These are phyloP conservation scores for Fusarium sp. DNA, from an alignment of 2,329 filamentous ascomycete genomes.

Conservation along the genomic window DNA sequence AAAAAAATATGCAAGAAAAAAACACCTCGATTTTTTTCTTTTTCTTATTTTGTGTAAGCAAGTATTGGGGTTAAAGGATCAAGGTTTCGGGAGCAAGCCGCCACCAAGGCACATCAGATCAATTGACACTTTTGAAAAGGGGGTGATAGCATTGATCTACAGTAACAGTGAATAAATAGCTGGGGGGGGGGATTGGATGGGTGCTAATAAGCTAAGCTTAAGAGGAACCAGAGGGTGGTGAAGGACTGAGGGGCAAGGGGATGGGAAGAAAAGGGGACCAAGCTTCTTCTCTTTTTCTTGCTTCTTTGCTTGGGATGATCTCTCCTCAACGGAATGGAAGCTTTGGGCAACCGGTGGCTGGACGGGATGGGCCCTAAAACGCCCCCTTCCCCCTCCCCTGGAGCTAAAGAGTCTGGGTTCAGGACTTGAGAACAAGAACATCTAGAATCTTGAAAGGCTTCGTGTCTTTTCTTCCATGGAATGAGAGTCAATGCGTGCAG, in stretches of 20 bases:
- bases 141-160: constrained; percentile 34
- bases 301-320: not conserved
- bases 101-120: constrained; percentile 21
- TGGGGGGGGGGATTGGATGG: constrained; percentile 23
- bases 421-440: constrained; percentile 4
- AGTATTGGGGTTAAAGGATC: not conserved
- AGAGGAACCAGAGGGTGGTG: constrained; percentile 13
- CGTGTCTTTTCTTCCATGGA: constrained; percentile 20
- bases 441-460: constrained; percentile 17
- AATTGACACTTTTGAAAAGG: constrained; percentile 26
- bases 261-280: constrained; percentile 10
- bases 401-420: constrained; percentile 17
- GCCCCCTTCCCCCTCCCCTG: constrained; percentile 27
- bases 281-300: not conserved
- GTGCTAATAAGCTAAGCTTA: constrained; percentile 31
- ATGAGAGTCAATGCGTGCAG: constrained; percentile 3
- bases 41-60: not conserved
- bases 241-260: constrained; percentile 20
- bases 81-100: constrained; percentile 35
- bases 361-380: not conserved
- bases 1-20: not conserved
- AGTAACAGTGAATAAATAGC: constrained; percentile 7
- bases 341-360: constrained; percentile 32
- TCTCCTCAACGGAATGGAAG: constrained; percentile 35
- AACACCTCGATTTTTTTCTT: not conserved